These are phyloP conservation scores for Astrothelium macrocarpum DNA, from an alignment of 495 filamentous ascomycete genomes.

Conservation along the genomic window DNA sequence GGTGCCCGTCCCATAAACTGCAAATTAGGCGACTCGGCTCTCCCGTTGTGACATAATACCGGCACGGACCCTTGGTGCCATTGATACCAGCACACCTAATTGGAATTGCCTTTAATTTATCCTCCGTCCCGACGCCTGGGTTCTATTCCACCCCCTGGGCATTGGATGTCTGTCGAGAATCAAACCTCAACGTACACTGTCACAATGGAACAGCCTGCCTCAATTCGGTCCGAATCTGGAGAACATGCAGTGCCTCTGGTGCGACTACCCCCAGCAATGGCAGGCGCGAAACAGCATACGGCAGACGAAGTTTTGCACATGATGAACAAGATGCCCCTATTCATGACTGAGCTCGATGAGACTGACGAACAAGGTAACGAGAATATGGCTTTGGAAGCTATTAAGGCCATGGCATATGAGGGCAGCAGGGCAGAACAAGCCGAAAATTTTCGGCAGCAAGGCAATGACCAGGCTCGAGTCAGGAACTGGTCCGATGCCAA, in stretches of 20 bases:
- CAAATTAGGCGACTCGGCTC: not conserved
- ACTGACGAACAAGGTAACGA: conserved; percentile 40
- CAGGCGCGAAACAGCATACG: conserved; percentile 49
- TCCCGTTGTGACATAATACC: no score
- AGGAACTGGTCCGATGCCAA: conserved; percentile 74
- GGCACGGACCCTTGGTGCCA: no score
- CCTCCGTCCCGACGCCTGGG: no score
- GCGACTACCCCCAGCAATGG: conserved; percentile 50
- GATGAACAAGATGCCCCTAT: conserved; percentile 75
- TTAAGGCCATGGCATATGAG: conserved; percentile 85
- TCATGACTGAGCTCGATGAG: conserved; percentile 88
- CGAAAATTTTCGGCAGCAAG: conserved; percentile 70
- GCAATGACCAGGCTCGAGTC: conserved; percentile 73
- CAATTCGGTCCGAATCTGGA: not conserved
- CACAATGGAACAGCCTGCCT: not conserved
- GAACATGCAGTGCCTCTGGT: conserved; percentile 10
- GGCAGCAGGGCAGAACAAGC: conserved; percentile 76
- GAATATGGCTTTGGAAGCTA: conserved; percentile 71
- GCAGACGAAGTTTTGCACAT: conserved; percentile 62
- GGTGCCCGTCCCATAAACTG: not conserved
- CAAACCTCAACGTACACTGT: not conserved
- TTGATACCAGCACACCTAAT: no score
- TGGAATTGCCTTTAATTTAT: no score
- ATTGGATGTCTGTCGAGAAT: not conserved
- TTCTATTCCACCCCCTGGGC: no score